Evolutionary conservation across 1,284 basidiomycete genomes (phyloP).

Genomic region (Ustanciosporium gigantosporum): DNA sequence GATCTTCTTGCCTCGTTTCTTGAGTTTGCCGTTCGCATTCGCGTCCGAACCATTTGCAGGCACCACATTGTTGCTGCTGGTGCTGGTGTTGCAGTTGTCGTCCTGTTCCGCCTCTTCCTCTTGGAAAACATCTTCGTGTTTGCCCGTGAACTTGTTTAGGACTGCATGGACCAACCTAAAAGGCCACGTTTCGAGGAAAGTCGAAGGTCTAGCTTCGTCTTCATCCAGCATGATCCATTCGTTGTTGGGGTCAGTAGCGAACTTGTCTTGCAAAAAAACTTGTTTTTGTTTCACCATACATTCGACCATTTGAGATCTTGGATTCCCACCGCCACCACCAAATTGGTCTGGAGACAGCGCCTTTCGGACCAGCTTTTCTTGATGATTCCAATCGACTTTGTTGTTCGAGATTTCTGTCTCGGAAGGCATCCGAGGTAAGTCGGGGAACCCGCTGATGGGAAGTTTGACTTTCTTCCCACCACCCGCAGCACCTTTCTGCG

Average conservation of each 20-base stretch:
- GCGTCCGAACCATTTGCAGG: not conserved
- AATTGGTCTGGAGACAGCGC: not conserved
- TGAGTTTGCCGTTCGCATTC: not conserved
- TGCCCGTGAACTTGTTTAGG: conserved; percentile 12
- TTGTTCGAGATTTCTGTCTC: conserved; percentile 9
- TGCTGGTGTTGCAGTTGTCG: too few species aligned
- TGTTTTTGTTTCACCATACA: conserved; percentile 35
- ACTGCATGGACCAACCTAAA: conserved; percentile 17
- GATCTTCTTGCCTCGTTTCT: not conserved
- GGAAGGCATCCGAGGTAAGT: conserved; percentile 36
- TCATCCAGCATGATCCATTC: conserved; percentile 47
- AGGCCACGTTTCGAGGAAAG: conserved; percentile 37
- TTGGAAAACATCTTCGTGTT: conserved; percentile 12
- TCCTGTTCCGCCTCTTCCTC: conserved; percentile 10
- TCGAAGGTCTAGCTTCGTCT: conserved; percentile 16
- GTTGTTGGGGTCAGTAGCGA: conserved; percentile 6
- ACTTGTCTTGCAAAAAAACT: conserved; percentile 39
- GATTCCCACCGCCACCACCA: conserved; percentile 1
- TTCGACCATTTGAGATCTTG: conserved; percentile 42
- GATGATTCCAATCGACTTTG: conserved; percentile 49
- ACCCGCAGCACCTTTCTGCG: not conserved
- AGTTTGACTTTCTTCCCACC: conserved; percentile 54
- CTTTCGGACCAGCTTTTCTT: conserved; percentile 31
- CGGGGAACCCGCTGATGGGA: conserved; percentile 41
- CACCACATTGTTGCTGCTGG: too few species aligned